phyloP scores from a whole-genome alignment of 2,329 filamentous ascomycete genomes.

The Penicillium sp. region DNA sequence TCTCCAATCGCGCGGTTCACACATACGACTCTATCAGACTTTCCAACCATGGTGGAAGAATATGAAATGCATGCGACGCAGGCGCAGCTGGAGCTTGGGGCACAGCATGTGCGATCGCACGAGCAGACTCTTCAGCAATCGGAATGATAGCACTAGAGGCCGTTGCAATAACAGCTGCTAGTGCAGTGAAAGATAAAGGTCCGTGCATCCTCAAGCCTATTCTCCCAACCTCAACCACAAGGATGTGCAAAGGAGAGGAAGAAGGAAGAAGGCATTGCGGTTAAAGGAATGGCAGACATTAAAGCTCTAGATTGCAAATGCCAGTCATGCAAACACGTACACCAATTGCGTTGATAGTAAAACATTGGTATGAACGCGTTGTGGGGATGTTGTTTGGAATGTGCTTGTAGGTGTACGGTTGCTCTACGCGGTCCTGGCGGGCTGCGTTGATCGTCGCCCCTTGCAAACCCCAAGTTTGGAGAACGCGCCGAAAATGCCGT shows the following conservation, averaged over 20 bases:
- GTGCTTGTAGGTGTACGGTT: not conserved
- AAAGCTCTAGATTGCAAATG: not conserved
- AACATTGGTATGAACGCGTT: not conserved
- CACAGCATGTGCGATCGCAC: not conserved
- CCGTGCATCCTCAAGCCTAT: constrained; percentile 18
- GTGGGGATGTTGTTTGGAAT: constrained; percentile 1
- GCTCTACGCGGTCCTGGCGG: not conserved
- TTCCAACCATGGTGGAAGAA: constrained; percentile 7
- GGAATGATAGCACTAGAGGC: constrained; percentile 18
- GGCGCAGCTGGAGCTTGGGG: not conserved
- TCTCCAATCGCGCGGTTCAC: not conserved
- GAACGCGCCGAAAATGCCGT: not conserved
- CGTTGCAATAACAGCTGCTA: constrained; percentile 10
- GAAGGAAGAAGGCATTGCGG: not conserved
- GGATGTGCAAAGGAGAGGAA: not conserved
- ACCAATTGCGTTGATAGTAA: not conserved
- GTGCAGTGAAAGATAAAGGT: constrained; percentile 7
- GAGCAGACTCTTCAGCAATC: not conserved
- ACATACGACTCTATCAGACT: constrained; percentile 3
- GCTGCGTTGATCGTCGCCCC: not conserved
- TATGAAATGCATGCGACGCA: not conserved
- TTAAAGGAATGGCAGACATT: constrained; percentile 5
- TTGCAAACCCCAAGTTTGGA: not conserved
- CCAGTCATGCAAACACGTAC: not conserved
- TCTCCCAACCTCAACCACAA: constrained; percentile 9